Evolutionary conservation across 2,329 filamentous ascomycete genomes (phyloP).

Genomic region (Didymella arachidicola): DNA sequence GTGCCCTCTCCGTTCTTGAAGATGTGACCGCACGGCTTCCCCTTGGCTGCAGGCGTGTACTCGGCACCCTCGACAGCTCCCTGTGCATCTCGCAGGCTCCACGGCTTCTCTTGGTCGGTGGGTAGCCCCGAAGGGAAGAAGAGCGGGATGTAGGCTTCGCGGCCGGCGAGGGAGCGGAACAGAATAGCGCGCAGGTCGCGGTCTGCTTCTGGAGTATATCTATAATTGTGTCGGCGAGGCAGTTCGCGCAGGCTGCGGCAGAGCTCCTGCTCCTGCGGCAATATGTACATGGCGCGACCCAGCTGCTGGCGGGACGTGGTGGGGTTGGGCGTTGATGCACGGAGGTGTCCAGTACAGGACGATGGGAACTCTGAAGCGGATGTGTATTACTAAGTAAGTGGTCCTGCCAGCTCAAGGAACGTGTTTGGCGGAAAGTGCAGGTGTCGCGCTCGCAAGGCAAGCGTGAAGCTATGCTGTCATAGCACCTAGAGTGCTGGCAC

Average conservation of each 20-base stretch:
- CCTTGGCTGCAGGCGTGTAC: conserved; percentile 88
- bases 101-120: conserved; percentile 60
- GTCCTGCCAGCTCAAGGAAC: conserved; percentile 27
- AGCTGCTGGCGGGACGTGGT: conserved; percentile 20
- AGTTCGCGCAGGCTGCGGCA: conserved; percentile 82
- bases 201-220: conserved; percentile 75
- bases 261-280: conserved; percentile 76
- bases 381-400: conserved; percentile 20
- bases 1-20: conserved; percentile 94
- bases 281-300: conserved; percentile 54
- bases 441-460: conserved; percentile 9
- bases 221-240: conserved; percentile 75
- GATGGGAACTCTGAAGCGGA: neutral
- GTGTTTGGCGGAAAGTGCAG: neutral
- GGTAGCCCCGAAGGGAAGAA: conserved; percentile 83
- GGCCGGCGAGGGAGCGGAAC: conserved; percentile 85
- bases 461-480: conserved; percentile 23
- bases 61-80: conserved; percentile 93
- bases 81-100: conserved; percentile 86
- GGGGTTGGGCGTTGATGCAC: conserved; percentile 18
- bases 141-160: conserved; percentile 75
- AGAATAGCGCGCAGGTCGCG: conserved; percentile 78
- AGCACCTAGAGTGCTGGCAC: conserved; percentile 1
- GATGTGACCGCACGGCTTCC: conserved; percentile 95
- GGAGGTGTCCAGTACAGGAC: neutral